Conservation (phyloP, 441 rosid genomes). For the Brassica hybrid region DNA sequence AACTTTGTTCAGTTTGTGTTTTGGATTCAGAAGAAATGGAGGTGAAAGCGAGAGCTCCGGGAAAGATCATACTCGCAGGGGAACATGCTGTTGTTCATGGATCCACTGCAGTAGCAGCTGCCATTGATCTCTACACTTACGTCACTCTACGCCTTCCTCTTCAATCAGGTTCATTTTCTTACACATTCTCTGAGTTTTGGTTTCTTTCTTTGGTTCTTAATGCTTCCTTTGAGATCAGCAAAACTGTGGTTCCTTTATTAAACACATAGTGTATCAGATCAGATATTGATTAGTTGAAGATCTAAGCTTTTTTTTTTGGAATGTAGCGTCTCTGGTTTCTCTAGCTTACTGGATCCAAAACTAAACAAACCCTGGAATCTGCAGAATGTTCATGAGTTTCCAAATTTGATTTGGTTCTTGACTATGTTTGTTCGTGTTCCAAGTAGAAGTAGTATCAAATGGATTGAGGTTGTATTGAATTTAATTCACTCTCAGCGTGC, state of each 20-base stretch:
- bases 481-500: background rate
- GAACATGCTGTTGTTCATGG: slow-evolving; percentile 99
- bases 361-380: background rate
- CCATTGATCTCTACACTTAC: slow-evolving; percentile 80
- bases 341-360: background rate
- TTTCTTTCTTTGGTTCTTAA: background rate
- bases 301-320: background rate
- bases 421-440: background rate
- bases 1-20: background rate
- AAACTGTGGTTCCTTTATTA: no score
- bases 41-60: slow-evolving; percentile 91
- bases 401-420: background rate
- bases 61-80: slow-evolving; percentile 90
- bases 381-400: background rate
- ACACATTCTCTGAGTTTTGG: no score
- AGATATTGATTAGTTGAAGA: slow-evolving; percentile 4
- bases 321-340: background rate
- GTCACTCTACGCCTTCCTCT: slow-evolving; percentile 60
- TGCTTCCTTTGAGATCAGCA: no score
- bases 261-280: background rate
- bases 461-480: background rate
- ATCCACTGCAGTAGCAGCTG: slow-evolving; percentile 86
- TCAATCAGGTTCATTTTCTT: slow-evolving; percentile 50
- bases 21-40: slow-evolving; percentile 59
- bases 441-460: background rate